Conservation (phyloP, 768 basidiomycete species). For the Termitomyces sp. region DNA sequence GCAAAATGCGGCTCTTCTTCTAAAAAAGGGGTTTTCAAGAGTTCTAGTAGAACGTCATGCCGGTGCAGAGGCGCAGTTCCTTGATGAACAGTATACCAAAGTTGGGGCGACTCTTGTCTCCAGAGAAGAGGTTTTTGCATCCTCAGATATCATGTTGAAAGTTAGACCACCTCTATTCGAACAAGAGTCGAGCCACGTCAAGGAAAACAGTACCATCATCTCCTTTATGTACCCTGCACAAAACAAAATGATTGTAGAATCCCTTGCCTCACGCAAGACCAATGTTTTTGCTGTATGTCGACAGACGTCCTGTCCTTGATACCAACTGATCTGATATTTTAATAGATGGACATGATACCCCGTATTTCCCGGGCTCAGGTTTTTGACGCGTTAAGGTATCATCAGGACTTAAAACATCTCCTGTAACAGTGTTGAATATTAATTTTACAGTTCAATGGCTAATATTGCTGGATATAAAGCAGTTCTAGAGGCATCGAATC, state of each 20-base stretch:
- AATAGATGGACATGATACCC: constrained; percentile 82
- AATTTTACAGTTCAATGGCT: constrained; percentile 70
- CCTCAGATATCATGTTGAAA: constrained; percentile 79
- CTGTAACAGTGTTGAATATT: not conserved
- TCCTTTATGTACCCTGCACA: constrained; percentile 83
- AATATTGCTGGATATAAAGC: constrained; percentile 94
- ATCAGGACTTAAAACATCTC: constrained; percentile 2
- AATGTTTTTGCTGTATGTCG: constrained; percentile 62
- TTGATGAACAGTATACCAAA: constrained; percentile 71
- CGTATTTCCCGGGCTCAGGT: constrained; percentile 87
- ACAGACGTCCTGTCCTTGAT: not conserved
- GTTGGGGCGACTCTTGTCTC: constrained; percentile 80
- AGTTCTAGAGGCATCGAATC: constrained; percentile 83
- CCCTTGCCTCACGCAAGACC: constrained; percentile 56
- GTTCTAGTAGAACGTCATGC: constrained; percentile 72
- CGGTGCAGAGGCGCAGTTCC: constrained; percentile 69
- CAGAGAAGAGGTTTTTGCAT: constrained; percentile 59
- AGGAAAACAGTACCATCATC: constrained; percentile 72
- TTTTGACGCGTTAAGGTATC: constrained; percentile 80
- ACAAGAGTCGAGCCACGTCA: constrained; percentile 57
- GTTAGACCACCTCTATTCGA: constrained; percentile 69
- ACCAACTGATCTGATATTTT: constrained; percentile 7
- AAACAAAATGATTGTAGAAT: constrained; percentile 70
- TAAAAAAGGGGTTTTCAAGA: constrained; percentile 76
- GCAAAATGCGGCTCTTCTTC: constrained; percentile 63